Evolutionary conservation across 1,139 yeast species (phyloP).

Genomic region (Geotrichum macrosporum): DNA sequence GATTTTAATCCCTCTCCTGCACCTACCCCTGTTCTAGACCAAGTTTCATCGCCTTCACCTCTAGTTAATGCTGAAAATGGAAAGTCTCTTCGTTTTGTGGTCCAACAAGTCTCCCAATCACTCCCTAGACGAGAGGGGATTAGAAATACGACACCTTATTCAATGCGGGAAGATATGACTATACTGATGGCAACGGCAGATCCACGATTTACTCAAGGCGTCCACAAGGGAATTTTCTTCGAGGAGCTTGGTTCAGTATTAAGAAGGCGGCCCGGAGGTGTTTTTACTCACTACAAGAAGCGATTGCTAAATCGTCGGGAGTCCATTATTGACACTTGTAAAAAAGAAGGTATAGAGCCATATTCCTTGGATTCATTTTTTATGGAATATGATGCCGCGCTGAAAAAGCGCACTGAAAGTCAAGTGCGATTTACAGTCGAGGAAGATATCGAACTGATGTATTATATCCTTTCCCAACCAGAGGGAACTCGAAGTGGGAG

Average conservation of each 20-base stretch:
- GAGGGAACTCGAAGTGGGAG: background rate
- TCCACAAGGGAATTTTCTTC: background rate
- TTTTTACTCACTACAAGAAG: background rate
- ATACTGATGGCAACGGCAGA: constrained; percentile 4
- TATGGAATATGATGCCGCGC: constrained; percentile 2
- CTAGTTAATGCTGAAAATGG: background rate
- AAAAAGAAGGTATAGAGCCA: background rate
- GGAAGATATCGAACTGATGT: constrained; percentile 1
- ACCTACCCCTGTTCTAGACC: background rate
- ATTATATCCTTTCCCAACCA: background rate
- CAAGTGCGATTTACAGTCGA: background rate
- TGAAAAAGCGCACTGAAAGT: background rate
- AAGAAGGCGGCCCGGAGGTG: background rate
- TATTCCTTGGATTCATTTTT: background rate
- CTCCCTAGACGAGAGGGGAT: background rate
- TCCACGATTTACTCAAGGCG: background rate
- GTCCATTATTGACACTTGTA: background rate
- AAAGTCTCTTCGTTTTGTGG: background rate
- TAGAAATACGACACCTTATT: background rate
- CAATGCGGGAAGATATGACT: constrained; percentile 2
- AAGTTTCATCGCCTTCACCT: background rate
- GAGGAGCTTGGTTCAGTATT: background rate
- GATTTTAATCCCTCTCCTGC: background rate
- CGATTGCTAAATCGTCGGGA: background rate
- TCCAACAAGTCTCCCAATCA: background rate